These are phyloP conservation scores for Diaporthe velutina DNA, from an alignment of 2,329 filamentous ascomycete genomes.

Conservation along the genomic window DNA sequence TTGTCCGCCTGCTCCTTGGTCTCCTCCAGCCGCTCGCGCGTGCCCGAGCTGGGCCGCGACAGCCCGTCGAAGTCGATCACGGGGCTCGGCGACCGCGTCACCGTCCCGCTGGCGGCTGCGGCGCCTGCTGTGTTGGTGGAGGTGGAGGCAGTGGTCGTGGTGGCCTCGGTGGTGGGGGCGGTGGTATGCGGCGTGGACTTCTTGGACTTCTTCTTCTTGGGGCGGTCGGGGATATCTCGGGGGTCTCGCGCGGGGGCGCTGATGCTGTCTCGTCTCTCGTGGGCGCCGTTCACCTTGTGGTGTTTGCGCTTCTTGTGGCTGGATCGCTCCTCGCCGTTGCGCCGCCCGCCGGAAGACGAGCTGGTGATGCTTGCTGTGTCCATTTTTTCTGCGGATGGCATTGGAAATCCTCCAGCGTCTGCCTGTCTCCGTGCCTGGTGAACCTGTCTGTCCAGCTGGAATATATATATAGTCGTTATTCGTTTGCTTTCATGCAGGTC, in stretches of 20 bases:
- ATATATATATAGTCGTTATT: neutral
- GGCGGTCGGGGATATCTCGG: slow-evolving; percentile 62
- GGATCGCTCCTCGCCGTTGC: slow-evolving; percentile 35
- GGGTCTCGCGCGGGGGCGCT: slow-evolving; percentile 74
- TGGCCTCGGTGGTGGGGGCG: neutral
- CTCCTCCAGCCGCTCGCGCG: slow-evolving; percentile 72
- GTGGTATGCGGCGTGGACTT: slow-evolving; percentile 29
- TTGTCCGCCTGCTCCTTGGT: slow-evolving; percentile 62
- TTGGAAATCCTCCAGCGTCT: neutral
- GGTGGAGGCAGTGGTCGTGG: slow-evolving; percentile 8
- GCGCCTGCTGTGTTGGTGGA: slow-evolving; percentile 40
- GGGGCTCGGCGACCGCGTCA: slow-evolving; percentile 64
- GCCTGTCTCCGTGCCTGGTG: neutral
- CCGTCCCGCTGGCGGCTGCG: slow-evolving; percentile 32
- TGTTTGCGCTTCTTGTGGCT: slow-evolving; percentile 43
- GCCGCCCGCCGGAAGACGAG: slow-evolving; percentile 34
- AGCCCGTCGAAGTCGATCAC: slow-evolving; percentile 74
- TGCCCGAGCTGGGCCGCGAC: slow-evolving; percentile 72
- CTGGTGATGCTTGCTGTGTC: slow-evolving; percentile 37
- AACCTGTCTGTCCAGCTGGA: neutral
- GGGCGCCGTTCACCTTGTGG: slow-evolving; percentile 41
- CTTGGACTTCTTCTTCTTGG: slow-evolving; percentile 45
- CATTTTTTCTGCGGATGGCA: slow-evolving; percentile 28
- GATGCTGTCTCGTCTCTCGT: slow-evolving; percentile 64
- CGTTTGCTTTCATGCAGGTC: neutral